Percentiles rank a stretch among this genome's conserved stretches.
Evolutionary conservation across 495 filamentous ascomycete species (phyloP).

Genomic region (Neurospora sp.): DNA sequence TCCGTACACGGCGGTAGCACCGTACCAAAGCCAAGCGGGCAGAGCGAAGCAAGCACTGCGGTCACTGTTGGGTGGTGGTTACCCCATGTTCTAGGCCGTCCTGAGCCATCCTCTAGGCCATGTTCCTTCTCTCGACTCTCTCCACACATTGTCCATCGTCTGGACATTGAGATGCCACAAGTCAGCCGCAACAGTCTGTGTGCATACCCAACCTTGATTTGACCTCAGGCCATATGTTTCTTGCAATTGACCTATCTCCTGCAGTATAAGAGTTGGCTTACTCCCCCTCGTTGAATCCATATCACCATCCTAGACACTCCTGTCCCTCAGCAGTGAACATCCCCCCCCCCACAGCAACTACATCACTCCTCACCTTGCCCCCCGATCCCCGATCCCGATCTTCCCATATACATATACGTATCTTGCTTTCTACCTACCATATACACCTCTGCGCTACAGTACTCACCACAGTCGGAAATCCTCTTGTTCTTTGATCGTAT

Average conservation of each 20-base stretch:
- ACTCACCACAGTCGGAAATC: neutral
- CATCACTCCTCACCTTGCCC: neutral
- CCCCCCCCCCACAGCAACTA: neutral
- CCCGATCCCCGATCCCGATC: neutral
- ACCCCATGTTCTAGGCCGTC: neutral
- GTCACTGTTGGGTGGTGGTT: neutral
- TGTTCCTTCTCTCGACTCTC: neutral
- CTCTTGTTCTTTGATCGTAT: neutral
- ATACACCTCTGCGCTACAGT: neutral
- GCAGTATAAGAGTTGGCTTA: neutral
- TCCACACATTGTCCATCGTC: neutral
- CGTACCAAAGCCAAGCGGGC: neutral
- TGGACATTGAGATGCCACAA: neutral
- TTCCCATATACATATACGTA: neutral
- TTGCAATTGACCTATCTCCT: neutral
- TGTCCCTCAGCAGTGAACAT: too few species aligned
- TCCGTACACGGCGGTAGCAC: neutral
- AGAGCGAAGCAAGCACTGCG: neutral
- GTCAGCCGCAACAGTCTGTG: neutral
- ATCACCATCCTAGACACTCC: neutral
- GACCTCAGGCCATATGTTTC: neutral
- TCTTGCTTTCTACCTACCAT: neutral
- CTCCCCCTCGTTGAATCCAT: neutral
- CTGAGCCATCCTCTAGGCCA: neutral
- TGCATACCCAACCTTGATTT: neutral